Percentiles rank a stretch among this genome's conserved stretches.
Conservation (phyloP, 495 filamentous ascomycete genomes). For the Podospora conica region DNA sequence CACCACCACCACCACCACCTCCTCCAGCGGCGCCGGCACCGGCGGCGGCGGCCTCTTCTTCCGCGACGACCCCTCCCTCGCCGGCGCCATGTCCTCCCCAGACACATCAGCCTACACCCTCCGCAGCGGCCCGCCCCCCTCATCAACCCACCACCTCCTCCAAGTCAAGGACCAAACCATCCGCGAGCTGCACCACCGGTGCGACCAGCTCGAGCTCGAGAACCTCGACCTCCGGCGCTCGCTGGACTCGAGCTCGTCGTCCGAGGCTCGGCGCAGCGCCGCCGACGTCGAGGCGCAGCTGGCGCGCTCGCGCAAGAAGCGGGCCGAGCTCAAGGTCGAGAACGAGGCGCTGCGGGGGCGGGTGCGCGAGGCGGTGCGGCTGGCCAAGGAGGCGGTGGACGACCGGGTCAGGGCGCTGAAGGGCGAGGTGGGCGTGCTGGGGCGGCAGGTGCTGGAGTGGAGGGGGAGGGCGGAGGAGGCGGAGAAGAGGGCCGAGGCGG, state of each 20-base stretch:
- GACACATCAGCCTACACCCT: constrained; percentile 10
- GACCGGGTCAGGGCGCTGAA: constrained; percentile 10
- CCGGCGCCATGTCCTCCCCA: background rate
- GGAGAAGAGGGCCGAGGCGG: constrained; percentile 7
- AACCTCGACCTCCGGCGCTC: constrained; percentile 25
- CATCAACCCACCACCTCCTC: constrained; percentile 21
- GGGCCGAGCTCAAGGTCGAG: constrained; percentile 17
- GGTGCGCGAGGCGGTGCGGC: constrained; percentile 13
- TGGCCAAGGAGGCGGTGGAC: constrained; percentile 11
- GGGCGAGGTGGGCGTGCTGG: constrained; percentile 9
- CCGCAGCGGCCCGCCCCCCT: constrained; percentile 4
- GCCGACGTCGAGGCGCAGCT: constrained; percentile 17
- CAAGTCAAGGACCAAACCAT: constrained; percentile 12
- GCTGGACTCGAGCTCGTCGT: constrained; percentile 3
- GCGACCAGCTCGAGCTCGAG: constrained; percentile 17
- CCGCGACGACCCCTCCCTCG: background rate
- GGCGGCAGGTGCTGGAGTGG: constrained; percentile 12
- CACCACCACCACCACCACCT: background rate
- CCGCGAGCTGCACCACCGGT: constrained; percentile 4
- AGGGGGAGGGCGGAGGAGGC: constrained; percentile 16
- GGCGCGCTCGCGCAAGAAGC: constrained; percentile 15
- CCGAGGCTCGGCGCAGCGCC: constrained; percentile 3
- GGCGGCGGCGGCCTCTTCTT: background rate
- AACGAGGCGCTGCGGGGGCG: constrained; percentile 12
- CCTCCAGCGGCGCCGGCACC: background rate